A percentile compares a stretch with the other conserved stretches of the same genome.
phyloP scores from a whole-genome alignment of 2,329 filamentous ascomycete species.

The Mycogone perniciosa region DNA sequence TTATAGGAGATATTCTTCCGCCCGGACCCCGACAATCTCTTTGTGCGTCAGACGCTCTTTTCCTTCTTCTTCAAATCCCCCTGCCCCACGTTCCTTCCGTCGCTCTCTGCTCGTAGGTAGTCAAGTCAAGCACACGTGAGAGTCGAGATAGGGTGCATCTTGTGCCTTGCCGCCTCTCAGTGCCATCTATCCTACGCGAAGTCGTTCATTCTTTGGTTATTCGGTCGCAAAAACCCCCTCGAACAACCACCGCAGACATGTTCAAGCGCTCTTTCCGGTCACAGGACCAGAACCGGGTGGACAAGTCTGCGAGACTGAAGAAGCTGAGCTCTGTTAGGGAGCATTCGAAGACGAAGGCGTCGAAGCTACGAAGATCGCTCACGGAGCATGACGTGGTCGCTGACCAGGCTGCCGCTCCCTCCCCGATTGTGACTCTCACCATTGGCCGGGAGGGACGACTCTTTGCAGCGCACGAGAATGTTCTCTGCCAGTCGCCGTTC shows the following conservation, averaged over 20 bases:
- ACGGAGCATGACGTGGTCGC: constrained; percentile 44
- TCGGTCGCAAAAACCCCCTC: constrained; percentile 3
- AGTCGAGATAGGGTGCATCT: neutral
- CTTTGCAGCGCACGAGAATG: constrained; percentile 93
- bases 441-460: constrained; percentile 80
- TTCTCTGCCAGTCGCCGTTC: constrained; percentile 78
- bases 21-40: constrained; percentile 47
- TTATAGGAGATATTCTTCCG: constrained; percentile 43
- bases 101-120: constrained; percentile 35
- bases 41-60: constrained; percentile 34
- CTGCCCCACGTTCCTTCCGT: constrained; percentile 45
- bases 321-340: constrained; percentile 54
- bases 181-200: constrained; percentile 17
- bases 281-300: constrained; percentile 66
- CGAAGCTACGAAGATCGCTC: constrained; percentile 81
- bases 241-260: constrained; percentile 50
- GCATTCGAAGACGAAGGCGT: constrained; percentile 58
- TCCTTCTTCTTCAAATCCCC: constrained; percentile 23
- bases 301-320: constrained; percentile 82
- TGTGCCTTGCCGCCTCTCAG: constrained; percentile 7
- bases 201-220: constrained; percentile 22
- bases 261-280: constrained; percentile 88
- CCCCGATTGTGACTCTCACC: constrained; percentile 79
- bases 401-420: constrained; percentile 32
- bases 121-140: constrained; percentile 18